Evolutionary conservation across 129 eudicot species (phyloP).

Genomic region (Saposhnikovia divaricata): DNA sequence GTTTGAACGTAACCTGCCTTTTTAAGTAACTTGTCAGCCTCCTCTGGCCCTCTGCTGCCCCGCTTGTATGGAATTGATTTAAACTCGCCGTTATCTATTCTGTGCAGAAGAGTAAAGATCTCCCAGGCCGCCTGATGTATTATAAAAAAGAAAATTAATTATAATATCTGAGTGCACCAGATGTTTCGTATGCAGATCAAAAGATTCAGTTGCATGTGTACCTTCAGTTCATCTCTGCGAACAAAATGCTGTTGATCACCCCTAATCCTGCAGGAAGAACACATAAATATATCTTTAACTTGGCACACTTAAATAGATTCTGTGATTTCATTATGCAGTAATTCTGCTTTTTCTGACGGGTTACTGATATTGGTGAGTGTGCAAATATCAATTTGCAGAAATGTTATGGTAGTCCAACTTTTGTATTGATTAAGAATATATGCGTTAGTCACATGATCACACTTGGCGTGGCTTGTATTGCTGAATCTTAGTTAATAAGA

Average conservation of each 20-base stretch:
- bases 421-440: not conserved
- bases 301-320: not conserved
- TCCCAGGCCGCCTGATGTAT: constrained; percentile 80
- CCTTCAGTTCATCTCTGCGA: constrained; percentile 93
- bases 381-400: not conserved
- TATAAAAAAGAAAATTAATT: not conserved
- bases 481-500: not conserved
- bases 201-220: not conserved
- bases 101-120: constrained; percentile 96
- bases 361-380: not conserved
- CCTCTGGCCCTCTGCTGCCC: constrained; percentile 80
- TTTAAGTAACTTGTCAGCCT: constrained; percentile 69
- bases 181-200: not conserved
- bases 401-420: not conserved
- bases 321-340: not conserved
- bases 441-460: not conserved
- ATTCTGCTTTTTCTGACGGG: not conserved
- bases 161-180: no score
- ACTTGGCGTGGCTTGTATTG: not conserved
- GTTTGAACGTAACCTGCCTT: constrained; percentile 83
- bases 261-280: constrained; percentile 51
- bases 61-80: constrained; percentile 75
- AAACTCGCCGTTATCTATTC: constrained; percentile 64
- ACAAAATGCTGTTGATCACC: constrained; percentile 99
- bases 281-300: not conserved